These are phyloP conservation scores for Blastocystis sp. DNA, from an alignment of 352 stramenopile genomes.

Conservation along the genomic window DNA sequence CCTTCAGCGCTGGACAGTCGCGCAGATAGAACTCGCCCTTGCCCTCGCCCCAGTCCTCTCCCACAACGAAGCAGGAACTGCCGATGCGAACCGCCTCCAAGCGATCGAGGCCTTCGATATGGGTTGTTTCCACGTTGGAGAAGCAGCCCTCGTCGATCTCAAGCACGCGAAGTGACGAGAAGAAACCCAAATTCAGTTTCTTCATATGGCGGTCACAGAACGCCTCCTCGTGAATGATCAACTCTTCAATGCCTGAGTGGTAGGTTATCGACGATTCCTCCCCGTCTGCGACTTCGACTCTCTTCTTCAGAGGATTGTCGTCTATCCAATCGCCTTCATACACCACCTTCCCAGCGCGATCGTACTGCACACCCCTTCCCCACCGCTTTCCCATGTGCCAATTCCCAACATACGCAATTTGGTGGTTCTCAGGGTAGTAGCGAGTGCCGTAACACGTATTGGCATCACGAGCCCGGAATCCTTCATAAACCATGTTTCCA, in stretches of 20 bases:
- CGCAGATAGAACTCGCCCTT: not conserved
- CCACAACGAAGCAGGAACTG: not conserved
- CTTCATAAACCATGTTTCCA: not conserved
- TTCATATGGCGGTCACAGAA: not conserved
- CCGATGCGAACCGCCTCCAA: not conserved
- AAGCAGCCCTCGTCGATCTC: not conserved
- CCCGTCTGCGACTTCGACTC: not conserved
- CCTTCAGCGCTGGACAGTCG: not conserved
- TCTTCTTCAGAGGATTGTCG: not conserved
- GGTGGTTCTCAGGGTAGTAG: not conserved
- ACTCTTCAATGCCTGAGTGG: not conserved
- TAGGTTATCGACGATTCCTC: not conserved
- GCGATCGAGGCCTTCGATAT: not conserved
- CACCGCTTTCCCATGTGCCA: constrained; percentile 1
- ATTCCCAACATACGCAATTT: not conserved
- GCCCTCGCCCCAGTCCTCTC: not conserved
- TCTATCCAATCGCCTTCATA: constrained; percentile 38
- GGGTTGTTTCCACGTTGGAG: not conserved
- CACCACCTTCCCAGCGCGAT: not conserved
- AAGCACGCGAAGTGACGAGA: not conserved
- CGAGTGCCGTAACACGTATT: constrained; percentile 26
- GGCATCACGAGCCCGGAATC: constrained; percentile 13
- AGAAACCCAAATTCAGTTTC: not conserved
- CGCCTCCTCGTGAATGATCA: not conserved
- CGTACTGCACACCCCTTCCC: constrained; percentile 21